Evolutionary conservation across 176 grass and related monocot genomes (phyloP), one percentile per base, ranked within the genome.

Genomic region (Guadua angustifolia): DNA sequence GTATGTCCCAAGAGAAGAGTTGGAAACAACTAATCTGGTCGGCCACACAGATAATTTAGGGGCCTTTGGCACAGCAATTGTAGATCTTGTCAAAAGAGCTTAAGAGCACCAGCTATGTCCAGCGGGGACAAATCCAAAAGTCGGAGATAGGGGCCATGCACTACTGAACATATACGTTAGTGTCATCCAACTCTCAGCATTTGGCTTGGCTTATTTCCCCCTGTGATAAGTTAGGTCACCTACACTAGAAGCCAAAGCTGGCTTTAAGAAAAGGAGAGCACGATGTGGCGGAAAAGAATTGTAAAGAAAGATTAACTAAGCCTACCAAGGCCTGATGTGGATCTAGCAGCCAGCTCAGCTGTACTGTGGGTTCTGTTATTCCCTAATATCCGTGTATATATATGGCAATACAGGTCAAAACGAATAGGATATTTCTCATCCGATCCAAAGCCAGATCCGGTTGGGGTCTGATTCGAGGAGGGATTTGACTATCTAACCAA

Each of bases 21-120:
- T 76, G 62, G 51, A 25, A 22, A 50, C 86, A 83, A 73, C 76
- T 66, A 80, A 55, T 80, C 57, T 80, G 76, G 84, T 80, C 76
- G 84, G 84, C 76, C 76, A 73, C 44, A 29, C 19, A 39, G 12
- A 10, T 82, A 77, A 70, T 70, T 9, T 69, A 39, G 32, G 52
- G 33, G 6, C 53, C 63, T 43, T 51, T 51, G 72, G 40, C 79
- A 45, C 12, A 18, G n/a, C 43, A 62, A 46, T 16, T 12, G 64
- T 25, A 69, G 19, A 42, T 51, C 42, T 77, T 69, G 71, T 60
- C 78, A 81, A 87, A n/a, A n/a, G n/a, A n/a, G n/a, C n/a, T n/a
- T n/a, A n/a, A 64, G 44, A 42, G 18, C 70, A 66, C 69, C 50
- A 32, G 8, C 71, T 46, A 15, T 53, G 11, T 39, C 6, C 71